Conservation (phyloP, 306 rosid species). For the Purshia tridentata region DNA sequence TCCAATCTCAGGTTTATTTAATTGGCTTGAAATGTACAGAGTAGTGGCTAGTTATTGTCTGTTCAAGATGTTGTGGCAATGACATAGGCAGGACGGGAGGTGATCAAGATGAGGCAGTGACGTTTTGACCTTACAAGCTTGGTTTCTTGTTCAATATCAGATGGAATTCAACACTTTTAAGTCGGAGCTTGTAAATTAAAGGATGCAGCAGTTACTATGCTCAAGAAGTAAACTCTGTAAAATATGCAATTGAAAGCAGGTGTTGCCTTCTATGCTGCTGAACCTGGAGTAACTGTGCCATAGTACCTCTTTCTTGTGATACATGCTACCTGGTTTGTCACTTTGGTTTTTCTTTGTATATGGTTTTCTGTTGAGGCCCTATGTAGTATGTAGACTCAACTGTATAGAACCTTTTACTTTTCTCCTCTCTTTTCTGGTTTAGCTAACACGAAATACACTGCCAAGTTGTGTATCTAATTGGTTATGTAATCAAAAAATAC, state of each 20-base stretch:
- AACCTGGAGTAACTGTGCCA: constrained; percentile 20
- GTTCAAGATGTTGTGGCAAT: constrained; percentile 19
- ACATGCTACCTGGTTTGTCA: constrained; percentile 38
- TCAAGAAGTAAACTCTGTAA: constrained; percentile 20
- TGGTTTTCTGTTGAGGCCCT: constrained; percentile 32
- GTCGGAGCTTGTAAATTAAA: constrained; percentile 5
- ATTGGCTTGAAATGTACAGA: constrained; percentile 45
- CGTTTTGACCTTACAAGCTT: constrained; percentile 14
- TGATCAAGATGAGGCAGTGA: constrained; percentile 10
- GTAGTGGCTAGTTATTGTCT: constrained; percentile 23
- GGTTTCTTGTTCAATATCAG: constrained; percentile 9
- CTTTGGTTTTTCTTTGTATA: constrained; percentile 39
- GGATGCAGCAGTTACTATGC: background rate
- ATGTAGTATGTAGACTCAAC: constrained; percentile 33
- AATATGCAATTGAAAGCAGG: background rate
- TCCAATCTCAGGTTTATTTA: constrained; percentile 85
- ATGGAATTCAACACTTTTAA: constrained; percentile 18
- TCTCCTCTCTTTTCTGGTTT: constrained; percentile 27
- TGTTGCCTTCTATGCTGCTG: constrained; percentile 24
- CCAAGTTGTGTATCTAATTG: constrained; percentile 43
- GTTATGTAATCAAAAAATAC: constrained; percentile 29
- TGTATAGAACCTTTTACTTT: constrained; percentile 42
- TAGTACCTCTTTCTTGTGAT: constrained; percentile 17
- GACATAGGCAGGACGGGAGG: constrained; percentile 17
- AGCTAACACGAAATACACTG: constrained; percentile 43